Base-by-base conservation (phyloP, 2,329 filamentous ascomycete species). In the Pseudogymnoascus sp. region DNA sequence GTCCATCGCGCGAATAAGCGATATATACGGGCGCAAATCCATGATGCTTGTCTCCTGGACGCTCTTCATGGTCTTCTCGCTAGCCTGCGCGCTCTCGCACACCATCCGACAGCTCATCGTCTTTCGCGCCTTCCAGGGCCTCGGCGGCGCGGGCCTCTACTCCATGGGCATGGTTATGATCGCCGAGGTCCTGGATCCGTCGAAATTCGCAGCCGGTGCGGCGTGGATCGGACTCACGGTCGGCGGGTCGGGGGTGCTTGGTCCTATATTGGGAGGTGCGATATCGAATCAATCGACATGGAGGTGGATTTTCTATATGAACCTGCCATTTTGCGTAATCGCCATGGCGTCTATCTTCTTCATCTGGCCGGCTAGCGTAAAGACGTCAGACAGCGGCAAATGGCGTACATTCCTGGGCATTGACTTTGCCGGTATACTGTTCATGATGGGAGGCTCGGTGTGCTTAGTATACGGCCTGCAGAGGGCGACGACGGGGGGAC, bases 261-360 rank as follows among this genome's bases (percentile, higher is more conserved):
- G 70, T 6, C 70, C 69, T 2, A 59, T 72, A 1, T 53, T 68
- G 6, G 70, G 70, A 7, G 69, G 70, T 24, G 41, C 68, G 0
- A 67, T 71, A 12, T 70, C 68, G 2, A 60, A 61, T 10, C 64
- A 66, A 46, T 60, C 68, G 5, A 65, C 61, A 8, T 70, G 66
- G 66, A 62, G 65, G 60, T 70, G 68, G 68, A 75, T 84, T 1
- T 86, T 85, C 70, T 85, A 81, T 80, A 81, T 86, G 69, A 86
- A 85, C 14, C 33, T 50, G n/a, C 24, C 11, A 35, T 56, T 56
- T 22, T 31, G 16, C 10, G 50, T 10, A 33, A 56, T 56, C 5
- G 28, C 50, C 10, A 56, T 56, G 28, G 50, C 50, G 4, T 33
- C 50, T 14, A 35, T 38, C 4, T 61, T 26, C 41, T 64, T 28